Percentiles rank a stretch among this genome's conserved stretches.
Evolutionary conservation across 352 stramenopile species (phyloP).

Genomic region (Saprolegnia diclina): DNA sequence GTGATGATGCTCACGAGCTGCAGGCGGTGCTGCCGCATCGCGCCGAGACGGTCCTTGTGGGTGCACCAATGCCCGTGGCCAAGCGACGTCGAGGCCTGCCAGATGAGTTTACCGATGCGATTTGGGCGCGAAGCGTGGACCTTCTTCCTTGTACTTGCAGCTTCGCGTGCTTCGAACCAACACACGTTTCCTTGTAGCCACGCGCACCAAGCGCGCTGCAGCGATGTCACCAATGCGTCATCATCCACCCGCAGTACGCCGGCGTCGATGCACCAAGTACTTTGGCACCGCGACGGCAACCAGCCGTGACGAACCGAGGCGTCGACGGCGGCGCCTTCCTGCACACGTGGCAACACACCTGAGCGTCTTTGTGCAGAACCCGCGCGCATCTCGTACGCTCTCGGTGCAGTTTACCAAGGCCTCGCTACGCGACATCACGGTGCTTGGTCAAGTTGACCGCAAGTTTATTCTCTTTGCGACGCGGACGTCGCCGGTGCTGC

Average conservation of each 20-base stretch:
- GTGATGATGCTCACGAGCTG: too few relatives aligned
- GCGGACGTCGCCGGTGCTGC: constrained; percentile 37
- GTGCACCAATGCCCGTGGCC: too few relatives aligned
- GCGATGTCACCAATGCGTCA: constrained; percentile 2
- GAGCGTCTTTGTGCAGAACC: constrained; percentile 22
- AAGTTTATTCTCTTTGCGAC: constrained; percentile 86
- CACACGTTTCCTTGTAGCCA: neutral
- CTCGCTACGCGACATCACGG: constrained; percentile 52
- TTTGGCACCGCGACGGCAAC: constrained; percentile 24
- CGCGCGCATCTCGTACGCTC: constrained; percentile 4
- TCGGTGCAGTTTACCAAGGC: constrained; percentile 54
- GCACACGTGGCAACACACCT: neutral
- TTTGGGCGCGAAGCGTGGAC: constrained; percentile 15
- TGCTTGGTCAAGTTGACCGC: constrained; percentile 84
- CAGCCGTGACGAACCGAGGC: neutral
- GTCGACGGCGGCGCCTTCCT: neutral
- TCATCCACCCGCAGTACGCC: neutral
- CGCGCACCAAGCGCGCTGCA: neutral
- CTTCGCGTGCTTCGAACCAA: neutral
- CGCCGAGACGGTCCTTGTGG: too few relatives aligned
- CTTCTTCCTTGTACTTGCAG: neutral
- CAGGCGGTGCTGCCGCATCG: too few relatives aligned
- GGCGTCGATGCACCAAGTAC: constrained; percentile 17
- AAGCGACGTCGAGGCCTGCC: constrained; percentile 24
- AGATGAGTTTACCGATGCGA: constrained; percentile 31